Conservation (phyloP, 139 green algal genomes). For the Nannochloris sp. region DNA sequence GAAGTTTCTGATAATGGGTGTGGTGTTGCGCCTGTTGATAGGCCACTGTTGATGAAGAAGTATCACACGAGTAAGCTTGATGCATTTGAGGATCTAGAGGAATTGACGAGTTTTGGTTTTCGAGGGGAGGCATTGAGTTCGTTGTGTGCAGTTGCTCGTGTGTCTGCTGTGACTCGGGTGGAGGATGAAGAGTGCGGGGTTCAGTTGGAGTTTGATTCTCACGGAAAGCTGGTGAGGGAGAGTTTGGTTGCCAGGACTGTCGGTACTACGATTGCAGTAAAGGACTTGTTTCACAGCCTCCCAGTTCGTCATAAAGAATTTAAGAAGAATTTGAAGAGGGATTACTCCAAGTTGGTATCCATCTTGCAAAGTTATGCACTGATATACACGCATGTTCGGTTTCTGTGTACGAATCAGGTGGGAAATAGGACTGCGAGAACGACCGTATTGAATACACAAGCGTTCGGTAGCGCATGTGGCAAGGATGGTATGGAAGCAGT, state of each 20-base stretch:
- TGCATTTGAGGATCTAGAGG: slow-evolving; percentile 74
- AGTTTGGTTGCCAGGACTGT: slow-evolving; percentile 43
- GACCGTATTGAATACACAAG: slow-evolving; percentile 5
- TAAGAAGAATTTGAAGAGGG: slow-evolving; percentile 67
- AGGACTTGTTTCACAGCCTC: slow-evolving; percentile 75
- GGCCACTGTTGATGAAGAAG: slow-evolving; percentile 73
- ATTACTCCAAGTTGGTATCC: slow-evolving; percentile 64
- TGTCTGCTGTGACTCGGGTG: slow-evolving; percentile 79
- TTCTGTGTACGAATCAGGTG: slow-evolving; percentile 64
- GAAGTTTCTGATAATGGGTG: slow-evolving; percentile 93
- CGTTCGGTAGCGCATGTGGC: not conserved
- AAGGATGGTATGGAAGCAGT: slow-evolving; percentile 46
- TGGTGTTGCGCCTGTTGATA: slow-evolving; percentile 61
- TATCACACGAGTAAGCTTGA: slow-evolving; percentile 94
- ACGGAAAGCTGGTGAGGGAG: slow-evolving; percentile 33
- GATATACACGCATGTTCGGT: slow-evolving; percentile 43
- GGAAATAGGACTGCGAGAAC: too few species aligned
- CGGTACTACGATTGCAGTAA: slow-evolving; percentile 82
- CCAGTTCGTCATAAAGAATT: slow-evolving; percentile 76
- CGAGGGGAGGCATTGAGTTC: slow-evolving; percentile 89
- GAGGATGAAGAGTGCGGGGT: slow-evolving; percentile 35
- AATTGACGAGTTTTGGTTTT: slow-evolving; percentile 86
- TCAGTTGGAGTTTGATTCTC: slow-evolving; percentile 58
- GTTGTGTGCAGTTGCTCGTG: slow-evolving; percentile 61
- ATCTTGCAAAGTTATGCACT: slow-evolving; percentile 66